Evolutionary conservation across 2,329 filamentous ascomycete genomes (phyloP).

Genomic region (Spiromastix sp.): DNA sequence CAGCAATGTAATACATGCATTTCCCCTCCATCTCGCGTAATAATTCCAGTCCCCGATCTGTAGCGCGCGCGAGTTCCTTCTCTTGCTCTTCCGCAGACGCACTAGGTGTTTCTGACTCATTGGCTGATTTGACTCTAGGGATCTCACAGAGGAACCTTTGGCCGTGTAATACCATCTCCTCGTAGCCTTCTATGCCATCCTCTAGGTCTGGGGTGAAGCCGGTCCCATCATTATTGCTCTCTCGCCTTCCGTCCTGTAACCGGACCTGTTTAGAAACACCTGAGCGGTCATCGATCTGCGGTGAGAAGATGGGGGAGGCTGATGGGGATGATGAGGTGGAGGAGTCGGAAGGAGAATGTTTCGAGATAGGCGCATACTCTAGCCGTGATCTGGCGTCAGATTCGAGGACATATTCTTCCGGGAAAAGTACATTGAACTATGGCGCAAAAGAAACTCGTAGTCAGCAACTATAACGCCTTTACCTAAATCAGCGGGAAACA

Average conservation of each 20-base stretch:
- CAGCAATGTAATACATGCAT: conserved; percentile 74
- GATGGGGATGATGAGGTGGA: conserved; percentile 9
- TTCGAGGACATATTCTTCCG: conserved; percentile 61
- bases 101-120: conserved; percentile 56
- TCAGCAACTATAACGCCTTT: not conserved
- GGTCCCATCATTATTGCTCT: conserved; percentile 49
- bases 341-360: conserved; percentile 13
- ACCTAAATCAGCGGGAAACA: not conserved
- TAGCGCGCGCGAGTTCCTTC: conserved; percentile 67
- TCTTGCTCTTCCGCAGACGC: conserved; percentile 44
- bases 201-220: conserved; percentile 51
- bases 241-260: conserved; percentile 13
- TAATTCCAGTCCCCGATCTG: conserved; percentile 68
- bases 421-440: conserved; percentile 72
- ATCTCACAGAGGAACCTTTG: conserved; percentile 77
- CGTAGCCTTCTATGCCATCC: conserved; percentile 54
- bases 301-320: conserved; percentile 1
- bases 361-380: conserved; percentile 20
- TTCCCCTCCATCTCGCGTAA: conserved; percentile 64
- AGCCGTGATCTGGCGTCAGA: conserved; percentile 54
- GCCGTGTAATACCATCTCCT: conserved; percentile 61
- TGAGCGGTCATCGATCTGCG: conserved; percentile 6
- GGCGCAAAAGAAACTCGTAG: not conserved
- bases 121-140: conserved; percentile 54
- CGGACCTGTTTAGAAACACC: conserved; percentile 12